Evolutionary conservation across 1,284 basidiomycete genomes (phyloP).

Genomic region (Mycena sp.): DNA sequence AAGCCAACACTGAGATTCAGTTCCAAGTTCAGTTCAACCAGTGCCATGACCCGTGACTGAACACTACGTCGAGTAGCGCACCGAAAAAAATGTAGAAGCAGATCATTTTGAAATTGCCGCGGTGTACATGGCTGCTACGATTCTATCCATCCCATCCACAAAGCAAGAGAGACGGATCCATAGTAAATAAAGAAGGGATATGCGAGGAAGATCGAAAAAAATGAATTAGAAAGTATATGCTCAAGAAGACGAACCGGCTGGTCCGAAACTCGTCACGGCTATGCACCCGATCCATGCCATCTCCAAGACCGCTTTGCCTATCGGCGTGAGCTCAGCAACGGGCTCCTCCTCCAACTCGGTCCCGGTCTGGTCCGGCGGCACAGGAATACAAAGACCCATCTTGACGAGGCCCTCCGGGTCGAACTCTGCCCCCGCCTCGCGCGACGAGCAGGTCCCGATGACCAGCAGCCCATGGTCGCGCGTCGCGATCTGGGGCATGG

Average conservation of each 20-base stretch:
- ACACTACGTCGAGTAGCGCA: too few relatives aligned
- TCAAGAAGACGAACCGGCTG: slow-evolving; percentile 21
- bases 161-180: slow-evolving; percentile 1
- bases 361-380: slow-evolving; percentile 16
- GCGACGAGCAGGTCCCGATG: slow-evolving; percentile 69
- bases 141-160: slow-evolving; percentile 9
- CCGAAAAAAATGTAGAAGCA: too few relatives aligned
- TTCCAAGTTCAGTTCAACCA: too few relatives aligned
- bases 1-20: too few relatives aligned
- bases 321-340: slow-evolving; percentile 64
- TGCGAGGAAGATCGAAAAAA: background rate
- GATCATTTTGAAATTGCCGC: background rate
- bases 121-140: slow-evolving; percentile 6
- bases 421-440: slow-evolving; percentile 75
- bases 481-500: slow-evolving; percentile 45
- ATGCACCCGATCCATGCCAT: slow-evolving; percentile 85
- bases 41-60: too few relatives aligned
- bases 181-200: background rate
- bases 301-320: slow-evolving; percentile 80
- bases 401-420: slow-evolving; percentile 72
- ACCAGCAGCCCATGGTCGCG: slow-evolving; percentile 50
- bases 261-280: slow-evolving; percentile 75
- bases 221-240: background rate
- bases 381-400: slow-evolving; percentile 64
- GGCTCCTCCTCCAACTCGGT: slow-evolving; percentile 37